Evolutionary conservation across 176 grass and related monocot genomes (phyloP).

Genomic region (Cenchrus americanus): DNA sequence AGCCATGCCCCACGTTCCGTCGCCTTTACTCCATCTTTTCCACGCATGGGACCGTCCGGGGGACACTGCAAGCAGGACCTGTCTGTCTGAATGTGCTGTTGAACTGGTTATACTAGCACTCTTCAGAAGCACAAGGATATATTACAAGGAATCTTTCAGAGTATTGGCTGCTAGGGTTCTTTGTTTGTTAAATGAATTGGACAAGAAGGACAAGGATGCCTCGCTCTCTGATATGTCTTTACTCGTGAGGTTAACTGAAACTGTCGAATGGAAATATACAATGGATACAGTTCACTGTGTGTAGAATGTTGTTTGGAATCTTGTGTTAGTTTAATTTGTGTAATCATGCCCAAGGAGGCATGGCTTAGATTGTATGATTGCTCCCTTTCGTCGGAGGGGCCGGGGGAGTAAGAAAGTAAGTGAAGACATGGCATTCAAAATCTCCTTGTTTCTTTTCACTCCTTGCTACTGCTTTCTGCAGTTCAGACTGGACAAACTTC

Average conservation of each 20-base stretch:
- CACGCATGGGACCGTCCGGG: conserved; percentile 16
- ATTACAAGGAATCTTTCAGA: conserved; percentile 21
- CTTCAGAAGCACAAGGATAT: neutral
- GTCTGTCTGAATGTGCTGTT: conserved; percentile 15
- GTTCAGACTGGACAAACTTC: neutral
- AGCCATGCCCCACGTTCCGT: conserved; percentile 51
- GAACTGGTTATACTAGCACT: neutral
- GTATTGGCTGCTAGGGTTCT: neutral
- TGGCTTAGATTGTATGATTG: conserved; percentile 28
- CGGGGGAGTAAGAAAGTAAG: neutral
- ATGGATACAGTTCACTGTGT: neutral
- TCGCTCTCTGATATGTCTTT: neutral
- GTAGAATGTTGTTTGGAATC: conserved; percentile 38
- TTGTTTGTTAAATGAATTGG: conserved; percentile 4
- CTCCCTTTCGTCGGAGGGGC: conserved; percentile 9
- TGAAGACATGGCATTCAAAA: neutral
- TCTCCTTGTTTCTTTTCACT: neutral
- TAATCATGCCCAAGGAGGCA: conserved; percentile 42
- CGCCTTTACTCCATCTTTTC: conserved; percentile 57
- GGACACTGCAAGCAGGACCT: conserved; percentile 15
- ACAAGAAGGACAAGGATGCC: conserved; percentile 3
- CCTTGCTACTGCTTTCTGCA: neutral
- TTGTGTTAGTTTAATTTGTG: conserved; percentile 24
- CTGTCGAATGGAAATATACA: neutral
- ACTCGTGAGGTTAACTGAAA: conserved; percentile 23